Evolutionary conservation across 495 filamentous ascomycete genomes (phyloP), one percentile per base, ranked within the genome.

Genomic region (Talaromyces ruber): DNA sequence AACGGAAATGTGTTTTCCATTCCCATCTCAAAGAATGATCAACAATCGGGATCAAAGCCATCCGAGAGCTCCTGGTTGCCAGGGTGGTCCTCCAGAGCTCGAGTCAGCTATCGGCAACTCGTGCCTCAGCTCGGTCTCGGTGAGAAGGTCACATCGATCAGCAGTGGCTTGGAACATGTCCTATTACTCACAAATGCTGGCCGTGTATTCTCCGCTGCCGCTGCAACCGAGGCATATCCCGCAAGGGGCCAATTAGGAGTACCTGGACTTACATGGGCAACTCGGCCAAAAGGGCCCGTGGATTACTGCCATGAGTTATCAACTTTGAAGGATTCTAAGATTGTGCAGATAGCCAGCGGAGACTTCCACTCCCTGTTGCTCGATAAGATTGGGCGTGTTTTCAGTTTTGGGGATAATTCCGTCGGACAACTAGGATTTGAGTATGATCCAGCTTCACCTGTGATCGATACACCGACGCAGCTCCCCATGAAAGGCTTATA

Each of bases 331-430:
- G 86, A 84, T 4, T 83, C 81, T 52, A 79, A 84, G 29, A 85
- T 96, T 43, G 72, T 76, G 7, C 78, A 88, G 56, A 86, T 98
- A 61, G 92, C 93, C 0, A 71, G 91, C 11, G 94, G 94, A 28
- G 92, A 96, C 69, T 87, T 88, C 64, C 94, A 98, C 72, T 93
- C 92, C 26, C 74, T 97, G 11, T 88, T 81, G 1, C 78, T 91
- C 18, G 89, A 92, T 67, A 80, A 78, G 26, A 75, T 88, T 50
- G 94, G 94, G 39, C 80, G 82, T 25, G 81, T 92, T n/a, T 96
- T 92, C 71, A 78, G 84, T 26, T 98, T 96, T 72, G 94, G 94
- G 22, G 92, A 97, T 69, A 98, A 98, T 71, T 85, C 86, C 0
- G 80, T 81, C 59, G 94, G 94, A 32, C 94, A 98, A 72, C 76